Percentiles rank a stretch among this genome's conserved stretches.
phyloP scores from a whole-genome alignment of 2,329 filamentous ascomycete genomes.

The Acrocalymma vagum region DNA sequence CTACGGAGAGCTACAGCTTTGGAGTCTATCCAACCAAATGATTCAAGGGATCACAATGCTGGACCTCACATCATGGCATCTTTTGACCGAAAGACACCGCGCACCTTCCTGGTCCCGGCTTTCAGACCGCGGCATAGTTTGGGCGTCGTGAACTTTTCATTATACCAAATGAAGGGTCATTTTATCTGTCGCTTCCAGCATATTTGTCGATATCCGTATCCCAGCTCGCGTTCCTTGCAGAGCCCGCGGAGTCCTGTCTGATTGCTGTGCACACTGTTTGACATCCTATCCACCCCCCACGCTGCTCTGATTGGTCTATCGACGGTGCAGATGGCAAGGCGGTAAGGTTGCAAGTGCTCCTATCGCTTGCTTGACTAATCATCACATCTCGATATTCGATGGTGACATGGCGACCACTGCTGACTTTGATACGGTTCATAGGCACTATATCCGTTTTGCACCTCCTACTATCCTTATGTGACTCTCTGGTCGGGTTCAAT shows the following conservation, averaged over 20 bases:
- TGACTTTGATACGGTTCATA: constrained; percentile 9
- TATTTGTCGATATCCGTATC: too few relatives aligned
- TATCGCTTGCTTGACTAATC: constrained; percentile 6
- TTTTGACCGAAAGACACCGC: background rate
- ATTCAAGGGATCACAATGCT: background rate
- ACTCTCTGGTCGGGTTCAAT: background rate
- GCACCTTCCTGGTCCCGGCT: constrained; percentile 11
- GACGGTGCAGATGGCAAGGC: constrained; percentile 7
- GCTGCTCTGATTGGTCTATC: constrained; percentile 1
- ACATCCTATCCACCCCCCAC: background rate
- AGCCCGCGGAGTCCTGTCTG: background rate
- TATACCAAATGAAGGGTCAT: too few relatives aligned
- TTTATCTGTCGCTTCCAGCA: too few relatives aligned
- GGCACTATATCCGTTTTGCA: constrained; percentile 5
- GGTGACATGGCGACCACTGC: constrained; percentile 6
- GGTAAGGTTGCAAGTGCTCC: constrained; percentile 7
- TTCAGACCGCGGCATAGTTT: constrained; percentile 3
- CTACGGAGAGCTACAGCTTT: constrained; percentile 5
- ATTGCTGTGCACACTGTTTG: constrained; percentile 1
- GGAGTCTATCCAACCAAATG: constrained; percentile 5
- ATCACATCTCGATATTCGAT: constrained; percentile 12
- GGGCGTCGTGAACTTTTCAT: too few relatives aligned
- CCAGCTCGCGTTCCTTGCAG: too few relatives aligned
- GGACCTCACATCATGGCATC: constrained; percentile 10
- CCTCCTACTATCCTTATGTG: background rate